These are phyloP conservation scores for Phoma sp. DNA, from an alignment of 2,329 filamentous ascomycete genomes.

Conservation along the genomic window DNA sequence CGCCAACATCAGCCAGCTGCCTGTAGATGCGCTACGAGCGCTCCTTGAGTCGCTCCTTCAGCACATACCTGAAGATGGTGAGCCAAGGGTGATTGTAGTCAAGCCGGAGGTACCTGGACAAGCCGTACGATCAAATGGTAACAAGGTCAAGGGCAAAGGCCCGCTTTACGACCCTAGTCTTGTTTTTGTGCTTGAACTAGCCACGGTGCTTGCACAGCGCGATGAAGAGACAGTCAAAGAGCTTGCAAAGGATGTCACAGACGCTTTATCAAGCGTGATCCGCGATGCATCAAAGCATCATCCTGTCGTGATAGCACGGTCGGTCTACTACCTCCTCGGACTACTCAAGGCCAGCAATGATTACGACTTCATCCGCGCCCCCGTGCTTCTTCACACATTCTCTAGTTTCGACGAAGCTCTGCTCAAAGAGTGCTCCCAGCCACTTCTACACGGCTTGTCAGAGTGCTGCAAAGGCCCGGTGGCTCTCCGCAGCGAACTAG, in stretches of 20 bases:
- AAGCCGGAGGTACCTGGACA: conserved; percentile 80
- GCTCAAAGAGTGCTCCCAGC: conserved; percentile 75
- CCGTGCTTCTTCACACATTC: conserved; percentile 88
- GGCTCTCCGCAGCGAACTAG: conserved; percentile 86
- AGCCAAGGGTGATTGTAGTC: conserved; percentile 82
- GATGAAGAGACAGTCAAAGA: conserved; percentile 74
- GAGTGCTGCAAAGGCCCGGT: conserved; percentile 80
- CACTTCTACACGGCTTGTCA: conserved; percentile 79
- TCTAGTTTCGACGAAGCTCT: conserved; percentile 83
- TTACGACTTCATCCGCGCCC: conserved; percentile 88
- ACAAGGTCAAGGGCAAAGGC: conserved; percentile 61
- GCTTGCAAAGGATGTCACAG: conserved; percentile 80
- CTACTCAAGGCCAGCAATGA: conserved; percentile 86
- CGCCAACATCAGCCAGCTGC: conserved; percentile 76
- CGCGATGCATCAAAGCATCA: conserved; percentile 81
- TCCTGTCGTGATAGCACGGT: conserved; percentile 80
- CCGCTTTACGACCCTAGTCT: conserved; percentile 83
- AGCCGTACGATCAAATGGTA: conserved; percentile 65
- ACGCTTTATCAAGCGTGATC: conserved; percentile 80
- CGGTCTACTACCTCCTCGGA: conserved; percentile 84
- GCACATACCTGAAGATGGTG: conserved; percentile 85
- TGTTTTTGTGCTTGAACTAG: conserved; percentile 90
- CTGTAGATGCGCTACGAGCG: conserved; percentile 63
- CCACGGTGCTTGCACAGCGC: conserved; percentile 79
- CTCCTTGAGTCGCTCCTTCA: conserved; percentile 77